Evolutionary conservation across 2,329 filamentous ascomycete genomes (phyloP).

Genomic region (Sporothrix phasma): DNA sequence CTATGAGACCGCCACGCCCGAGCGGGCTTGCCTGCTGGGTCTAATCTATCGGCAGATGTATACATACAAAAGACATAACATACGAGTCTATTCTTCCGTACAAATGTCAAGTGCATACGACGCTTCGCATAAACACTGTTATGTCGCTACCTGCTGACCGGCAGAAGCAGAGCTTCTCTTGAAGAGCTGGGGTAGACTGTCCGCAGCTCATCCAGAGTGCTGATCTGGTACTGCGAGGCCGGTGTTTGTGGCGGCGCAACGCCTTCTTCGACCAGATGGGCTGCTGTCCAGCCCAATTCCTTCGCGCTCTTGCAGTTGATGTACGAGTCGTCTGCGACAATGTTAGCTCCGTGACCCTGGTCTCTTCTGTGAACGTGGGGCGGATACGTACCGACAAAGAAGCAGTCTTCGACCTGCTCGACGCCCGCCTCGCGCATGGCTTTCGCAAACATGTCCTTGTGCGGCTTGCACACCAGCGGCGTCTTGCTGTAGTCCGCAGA

Average conservation of each 20-base stretch:
- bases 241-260: constrained; percentile 52
- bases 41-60: not conserved
- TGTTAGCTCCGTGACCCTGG: not conserved
- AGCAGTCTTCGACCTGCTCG: constrained; percentile 61
- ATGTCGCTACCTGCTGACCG: no score
- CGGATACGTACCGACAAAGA: constrained; percentile 69
- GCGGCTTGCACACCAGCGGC: constrained; percentile 79
- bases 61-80: not conserved
- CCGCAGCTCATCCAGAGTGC: constrained; percentile 64
- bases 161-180: constrained; percentile 32
- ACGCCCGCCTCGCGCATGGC: constrained; percentile 79
- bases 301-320: constrained; percentile 70
- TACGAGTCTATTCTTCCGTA: no score
- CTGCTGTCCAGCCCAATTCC: constrained; percentile 74
- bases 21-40: not conserved
- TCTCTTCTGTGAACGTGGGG: constrained; percentile 12
- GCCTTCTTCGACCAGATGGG: constrained; percentile 73
- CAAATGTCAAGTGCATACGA: not conserved
- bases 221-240: constrained; percentile 66
- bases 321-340: constrained; percentile 65
- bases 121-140: not conserved
- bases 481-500: constrained; percentile 73
- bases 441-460: constrained; percentile 72
- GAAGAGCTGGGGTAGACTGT: constrained; percentile 78
- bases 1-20: not conserved